Evolutionary conservation across 192 early-diverging fungal species (phyloP).

Genomic region (Chytriomyces sp.): DNA sequence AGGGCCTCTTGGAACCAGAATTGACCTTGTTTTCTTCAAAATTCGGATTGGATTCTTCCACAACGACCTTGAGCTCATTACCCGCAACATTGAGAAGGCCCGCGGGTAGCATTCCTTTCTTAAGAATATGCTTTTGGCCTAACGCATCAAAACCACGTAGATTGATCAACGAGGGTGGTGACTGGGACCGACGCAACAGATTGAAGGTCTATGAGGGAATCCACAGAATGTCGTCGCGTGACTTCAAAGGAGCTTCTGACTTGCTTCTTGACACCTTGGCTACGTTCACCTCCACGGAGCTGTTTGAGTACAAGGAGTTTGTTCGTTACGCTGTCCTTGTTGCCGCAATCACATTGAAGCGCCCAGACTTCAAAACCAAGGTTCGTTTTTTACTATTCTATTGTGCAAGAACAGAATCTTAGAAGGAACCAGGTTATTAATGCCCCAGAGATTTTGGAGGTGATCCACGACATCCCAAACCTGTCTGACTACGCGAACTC

Average conservation of each 20-base stretch:
- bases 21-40: slow-evolving; percentile 91
- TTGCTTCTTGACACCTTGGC: slow-evolving; percentile 93
- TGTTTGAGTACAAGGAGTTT: slow-evolving; percentile 98
- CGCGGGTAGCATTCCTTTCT: slow-evolving; percentile 51
- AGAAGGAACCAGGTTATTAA: slow-evolving; percentile 71
- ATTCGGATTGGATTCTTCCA: slow-evolving; percentile 96
- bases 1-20: slow-evolving; percentile 86
- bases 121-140: neutral
- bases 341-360: slow-evolving; percentile 82
- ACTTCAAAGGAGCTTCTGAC: slow-evolving; percentile 91
- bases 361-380: slow-evolving; percentile 94
- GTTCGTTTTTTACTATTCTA: slow-evolving; percentile 44
- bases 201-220: slow-evolving; percentile 96
- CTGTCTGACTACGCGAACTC: slow-evolving; percentile 82
- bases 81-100: slow-evolving; percentile 78
- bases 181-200: slow-evolving; percentile 99
- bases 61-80: slow-evolving; percentile 77
- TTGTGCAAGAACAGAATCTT: neutral
- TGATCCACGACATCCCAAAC: slow-evolving; percentile 85
- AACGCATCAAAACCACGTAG: slow-evolving; percentile 38
- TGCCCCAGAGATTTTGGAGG: slow-evolving; percentile 95
- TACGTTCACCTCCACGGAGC: slow-evolving; percentile 94
- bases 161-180: slow-evolving; percentile 96
- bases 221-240: slow-evolving; percentile 88
- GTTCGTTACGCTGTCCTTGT: slow-evolving; percentile 91